Evolutionary conservation across 306 rosid species (phyloP).

Genomic region (Pterocarpus macrocarpus): DNA sequence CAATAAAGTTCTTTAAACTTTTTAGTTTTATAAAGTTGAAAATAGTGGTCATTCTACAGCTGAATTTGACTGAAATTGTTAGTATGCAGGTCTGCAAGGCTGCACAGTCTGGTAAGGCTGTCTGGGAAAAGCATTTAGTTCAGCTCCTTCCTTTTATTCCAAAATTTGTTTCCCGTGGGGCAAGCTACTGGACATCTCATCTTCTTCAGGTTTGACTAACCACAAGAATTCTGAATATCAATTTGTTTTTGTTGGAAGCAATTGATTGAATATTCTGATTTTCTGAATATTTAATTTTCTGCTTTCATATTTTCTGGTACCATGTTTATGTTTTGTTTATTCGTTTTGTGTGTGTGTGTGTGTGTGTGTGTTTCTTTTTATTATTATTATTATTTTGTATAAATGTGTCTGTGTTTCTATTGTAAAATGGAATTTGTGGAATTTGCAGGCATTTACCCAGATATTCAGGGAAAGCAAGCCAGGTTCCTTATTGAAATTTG

Average conservation of each 20-base stretch:
- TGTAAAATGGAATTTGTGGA: slow-evolving; percentile 38
- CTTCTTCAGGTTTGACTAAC: slow-evolving; percentile 81
- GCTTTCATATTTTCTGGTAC: background rate
- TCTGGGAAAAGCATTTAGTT: slow-evolving; percentile 69
- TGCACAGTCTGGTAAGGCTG: slow-evolving; percentile 59
- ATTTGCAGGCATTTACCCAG: slow-evolving; percentile 78
- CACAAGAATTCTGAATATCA: slow-evolving; percentile 24
- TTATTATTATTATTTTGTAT: background rate
- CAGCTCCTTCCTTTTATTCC: slow-evolving; percentile 84
- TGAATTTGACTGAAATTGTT: slow-evolving; percentile 36
- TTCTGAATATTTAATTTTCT: slow-evolving; percentile 7
- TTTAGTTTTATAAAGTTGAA: slow-evolving; percentile 28
- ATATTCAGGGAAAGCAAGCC: slow-evolving; percentile 80
- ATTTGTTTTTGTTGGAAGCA: slow-evolving; percentile 16
- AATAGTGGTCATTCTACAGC: slow-evolving; percentile 22
- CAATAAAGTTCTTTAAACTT: slow-evolving; percentile 14
- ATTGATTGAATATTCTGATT: slow-evolving; percentile 18
- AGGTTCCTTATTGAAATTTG: slow-evolving; percentile 70
- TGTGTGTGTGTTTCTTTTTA: no score
- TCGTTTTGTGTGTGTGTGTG: no score
- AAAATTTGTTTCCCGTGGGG: slow-evolving; percentile 63
- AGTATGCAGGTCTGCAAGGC: slow-evolving; percentile 57
- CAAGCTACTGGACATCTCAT: slow-evolving; percentile 64
- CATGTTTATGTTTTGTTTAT: slow-evolving; percentile 2
- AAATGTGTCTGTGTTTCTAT: slow-evolving; percentile 29